Conservation (phyloP, 768 basidiomycete genomes). For the Suillus fuscotomentosus region DNA sequence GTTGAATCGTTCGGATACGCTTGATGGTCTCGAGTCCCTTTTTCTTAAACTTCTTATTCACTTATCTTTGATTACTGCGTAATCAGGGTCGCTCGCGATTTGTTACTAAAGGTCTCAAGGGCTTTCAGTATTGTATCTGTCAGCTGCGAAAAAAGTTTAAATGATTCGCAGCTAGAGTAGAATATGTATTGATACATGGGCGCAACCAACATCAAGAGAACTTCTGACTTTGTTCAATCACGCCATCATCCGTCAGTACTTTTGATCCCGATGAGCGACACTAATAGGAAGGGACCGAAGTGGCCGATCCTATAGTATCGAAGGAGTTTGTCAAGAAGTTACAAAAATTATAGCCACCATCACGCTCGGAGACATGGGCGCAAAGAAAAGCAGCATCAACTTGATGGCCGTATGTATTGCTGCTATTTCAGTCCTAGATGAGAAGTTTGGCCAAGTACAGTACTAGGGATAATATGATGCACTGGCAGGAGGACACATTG, state of each 20-base stretch:
- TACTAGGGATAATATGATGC: not conserved
- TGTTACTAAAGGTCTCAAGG: not conserved
- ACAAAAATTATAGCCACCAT: not conserved
- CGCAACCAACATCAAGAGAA: not conserved
- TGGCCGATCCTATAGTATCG: not conserved
- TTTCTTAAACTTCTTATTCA: not conserved
- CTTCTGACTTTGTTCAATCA: not conserved
- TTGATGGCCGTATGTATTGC: too few relatives aligned
- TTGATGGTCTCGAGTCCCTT: slow-evolving; percentile 8
- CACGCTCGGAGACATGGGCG: not conserved
- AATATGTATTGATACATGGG: not conserved
- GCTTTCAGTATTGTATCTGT: not conserved
- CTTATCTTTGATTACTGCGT: not conserved
- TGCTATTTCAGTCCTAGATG: not conserved
- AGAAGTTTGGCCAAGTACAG: too few relatives aligned
- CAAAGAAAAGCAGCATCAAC: not conserved
- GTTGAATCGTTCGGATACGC: slow-evolving; percentile 43
- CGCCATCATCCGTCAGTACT: not conserved
- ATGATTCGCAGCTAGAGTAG: not conserved
- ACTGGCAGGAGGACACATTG: too few relatives aligned
- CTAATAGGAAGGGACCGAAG: not conserved
- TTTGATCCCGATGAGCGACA: not conserved
- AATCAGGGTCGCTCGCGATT: not conserved
- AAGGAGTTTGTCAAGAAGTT: not conserved
- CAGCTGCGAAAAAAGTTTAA: not conserved